A percentile compares a stretch with the other conserved stretches of the same genome.
Conservation (phyloP, 148 eudicot genomes). For the Bassia scoparia region DNA sequence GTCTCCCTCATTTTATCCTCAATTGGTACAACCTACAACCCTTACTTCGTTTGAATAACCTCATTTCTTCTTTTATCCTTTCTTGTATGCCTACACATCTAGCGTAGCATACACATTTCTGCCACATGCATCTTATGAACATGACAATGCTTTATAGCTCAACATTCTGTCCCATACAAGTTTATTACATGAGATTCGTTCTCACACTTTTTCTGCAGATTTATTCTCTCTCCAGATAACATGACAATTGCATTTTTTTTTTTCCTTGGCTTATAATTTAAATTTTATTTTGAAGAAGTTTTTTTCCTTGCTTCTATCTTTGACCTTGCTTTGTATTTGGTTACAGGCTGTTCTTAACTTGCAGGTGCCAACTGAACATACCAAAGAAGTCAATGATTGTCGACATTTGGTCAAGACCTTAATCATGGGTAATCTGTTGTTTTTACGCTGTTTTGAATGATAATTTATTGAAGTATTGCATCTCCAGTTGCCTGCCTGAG, state of each 20-base stretch:
- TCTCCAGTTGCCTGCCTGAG: background rate
- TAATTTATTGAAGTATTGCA: background rate
- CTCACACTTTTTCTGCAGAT: no score
- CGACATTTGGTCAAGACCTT: slow-evolving; percentile 91
- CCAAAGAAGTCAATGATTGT: slow-evolving; percentile 92
- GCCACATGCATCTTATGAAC: no score
- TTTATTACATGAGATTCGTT: no score
- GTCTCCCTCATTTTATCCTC: no score
- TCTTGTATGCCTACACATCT: no score
- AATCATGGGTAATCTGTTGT: slow-evolving; percentile 64
- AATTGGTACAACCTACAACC: no score
- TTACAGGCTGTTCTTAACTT: slow-evolving; percentile 86
- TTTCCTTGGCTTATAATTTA: background rate
- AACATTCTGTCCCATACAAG: no score
- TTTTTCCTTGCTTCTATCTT: background rate
- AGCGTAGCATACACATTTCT: no score
- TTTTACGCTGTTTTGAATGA: background rate
- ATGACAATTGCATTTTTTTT: background rate
- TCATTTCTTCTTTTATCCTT: no score
- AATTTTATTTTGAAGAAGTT: background rate
- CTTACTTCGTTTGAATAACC: no score
- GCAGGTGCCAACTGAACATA: slow-evolving; percentile 81
- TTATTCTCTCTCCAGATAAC: no score
- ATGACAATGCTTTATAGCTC: no score
- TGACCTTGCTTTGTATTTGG: slow-evolving; percentile 19